These are phyloP conservation scores for Gossypium ekmanianum DNA, from an alignment of 345 rosid species.

Conservation along the genomic window DNA sequence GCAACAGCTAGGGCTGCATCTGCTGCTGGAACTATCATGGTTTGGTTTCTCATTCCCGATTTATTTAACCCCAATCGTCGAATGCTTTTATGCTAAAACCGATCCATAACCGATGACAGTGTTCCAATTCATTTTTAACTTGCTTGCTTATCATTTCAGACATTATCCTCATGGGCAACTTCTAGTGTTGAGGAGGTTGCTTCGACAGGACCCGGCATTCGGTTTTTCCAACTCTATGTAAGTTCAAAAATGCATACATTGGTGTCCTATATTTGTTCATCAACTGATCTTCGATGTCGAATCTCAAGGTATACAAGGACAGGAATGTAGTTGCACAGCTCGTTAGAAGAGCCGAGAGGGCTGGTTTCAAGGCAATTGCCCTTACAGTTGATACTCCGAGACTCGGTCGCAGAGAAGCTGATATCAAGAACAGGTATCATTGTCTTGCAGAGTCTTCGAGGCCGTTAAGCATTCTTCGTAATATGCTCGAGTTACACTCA, in stretches of 20 bases:
- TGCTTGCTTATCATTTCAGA: slow-evolving; percentile 39
- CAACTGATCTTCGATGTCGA: slow-evolving; percentile 8
- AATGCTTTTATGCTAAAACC: too few species aligned
- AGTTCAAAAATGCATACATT: slow-evolving; percentile 21
- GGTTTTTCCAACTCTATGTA: slow-evolving; percentile 89
- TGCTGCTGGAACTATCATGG: slow-evolving; percentile 87
- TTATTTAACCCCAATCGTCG: too few species aligned
- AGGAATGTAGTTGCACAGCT: slow-evolving; percentile 80
- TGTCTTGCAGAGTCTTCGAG: not conserved
- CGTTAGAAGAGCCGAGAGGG: slow-evolving; percentile 87
- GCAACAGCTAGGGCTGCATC: slow-evolving; percentile 91
- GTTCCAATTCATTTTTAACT: not conserved
- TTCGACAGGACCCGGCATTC: slow-evolving; percentile 82
- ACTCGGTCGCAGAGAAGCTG: slow-evolving; percentile 90
- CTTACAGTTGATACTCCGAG: slow-evolving; percentile 92
- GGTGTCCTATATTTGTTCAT: not conserved
- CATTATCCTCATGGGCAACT: slow-evolving; percentile 88
- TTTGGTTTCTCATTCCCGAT: slow-evolving; percentile 22
- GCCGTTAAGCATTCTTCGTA: not conserved
- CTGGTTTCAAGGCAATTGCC: slow-evolving; percentile 93
- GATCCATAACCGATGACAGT: too few species aligned
- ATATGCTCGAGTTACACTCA: not conserved
- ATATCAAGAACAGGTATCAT: slow-evolving; percentile 77
- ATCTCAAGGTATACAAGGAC: slow-evolving; percentile 59
- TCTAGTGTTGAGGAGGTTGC: slow-evolving; percentile 93